Percentiles rank a stretch among this genome's conserved stretches.
Evolutionary conservation across 306 rosid species (phyloP).

Genomic region (Carpinus viminea): DNA sequence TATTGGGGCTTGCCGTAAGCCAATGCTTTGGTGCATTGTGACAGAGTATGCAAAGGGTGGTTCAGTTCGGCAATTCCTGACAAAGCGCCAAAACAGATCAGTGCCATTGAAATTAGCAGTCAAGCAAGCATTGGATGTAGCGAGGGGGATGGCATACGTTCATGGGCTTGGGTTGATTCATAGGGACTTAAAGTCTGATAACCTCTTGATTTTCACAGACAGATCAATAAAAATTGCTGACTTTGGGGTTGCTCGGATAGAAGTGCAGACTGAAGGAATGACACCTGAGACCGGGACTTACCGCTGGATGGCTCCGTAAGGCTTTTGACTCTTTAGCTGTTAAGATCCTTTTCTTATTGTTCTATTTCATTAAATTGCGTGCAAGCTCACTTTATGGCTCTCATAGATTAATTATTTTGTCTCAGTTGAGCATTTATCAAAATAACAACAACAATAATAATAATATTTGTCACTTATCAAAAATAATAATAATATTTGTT

Average conservation of each 20-base stretch:
- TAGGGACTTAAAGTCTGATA: conserved; percentile 8
- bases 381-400: not conserved
- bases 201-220: conserved; percentile 6
- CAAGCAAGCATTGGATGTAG: conserved; percentile 19
- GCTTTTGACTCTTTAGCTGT: conserved; percentile 24
- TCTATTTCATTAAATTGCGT: not conserved
- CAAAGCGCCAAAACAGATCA: conserved; percentile 1
- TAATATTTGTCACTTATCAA: no score
- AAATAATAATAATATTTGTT: no score
- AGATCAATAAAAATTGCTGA: conserved; percentile 24
- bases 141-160: conserved; percentile 21
- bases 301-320: conserved; percentile 99
- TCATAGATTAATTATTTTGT: not conserved
- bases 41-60: conserved; percentile 52
- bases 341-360: not conserved
- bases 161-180: conserved; percentile 28
- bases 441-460: no score
- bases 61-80: conserved; percentile 62
- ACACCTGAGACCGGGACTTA: conserved; percentile 98
- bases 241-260: conserved; percentile 66
- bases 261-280: conserved; percentile 99
- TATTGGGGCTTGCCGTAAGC: conserved; percentile 8
- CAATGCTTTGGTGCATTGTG: conserved; percentile 14
- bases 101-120: conserved; percentile 16
- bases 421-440: not conserved